Conservation (phyloP, 208 protist genomes). For the Trypanosomatidae sp. region DNA sequence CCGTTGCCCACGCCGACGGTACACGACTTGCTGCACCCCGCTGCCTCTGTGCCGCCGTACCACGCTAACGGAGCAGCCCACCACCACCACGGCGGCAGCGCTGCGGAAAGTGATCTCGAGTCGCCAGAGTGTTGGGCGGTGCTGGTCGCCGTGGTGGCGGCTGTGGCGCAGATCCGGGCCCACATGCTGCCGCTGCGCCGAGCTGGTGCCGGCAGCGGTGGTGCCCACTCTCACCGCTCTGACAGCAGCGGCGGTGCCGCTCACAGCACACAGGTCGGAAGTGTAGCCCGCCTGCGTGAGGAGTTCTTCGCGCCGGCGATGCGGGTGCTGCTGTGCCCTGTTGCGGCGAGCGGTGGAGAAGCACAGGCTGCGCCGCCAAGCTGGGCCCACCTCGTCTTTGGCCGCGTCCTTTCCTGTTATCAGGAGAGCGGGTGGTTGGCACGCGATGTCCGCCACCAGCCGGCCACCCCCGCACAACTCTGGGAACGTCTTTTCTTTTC, state of each 20-base stretch:
- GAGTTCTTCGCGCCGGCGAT: slow-evolving; percentile 10
- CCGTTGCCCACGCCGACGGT: not conserved
- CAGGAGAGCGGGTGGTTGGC: slow-evolving; percentile 32
- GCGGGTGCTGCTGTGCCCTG: slow-evolving; percentile 10
- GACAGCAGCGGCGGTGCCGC: too few species aligned
- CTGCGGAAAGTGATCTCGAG: too few species aligned
- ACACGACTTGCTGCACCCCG: too few species aligned
- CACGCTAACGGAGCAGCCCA: too few species aligned
- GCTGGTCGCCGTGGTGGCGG: slow-evolving; percentile 18
- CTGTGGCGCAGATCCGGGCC: slow-evolving; percentile 14
- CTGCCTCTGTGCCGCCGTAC: too few species aligned
- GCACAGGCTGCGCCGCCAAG: too few species aligned
- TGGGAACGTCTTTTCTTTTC: slow-evolving; percentile 47
- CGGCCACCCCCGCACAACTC: slow-evolving; percentile 33
- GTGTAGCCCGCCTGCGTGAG: slow-evolving; percentile 14
- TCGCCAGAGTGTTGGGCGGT: too few species aligned
- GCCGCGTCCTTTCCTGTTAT: slow-evolving; percentile 22
- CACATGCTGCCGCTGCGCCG: slow-evolving; percentile 12
- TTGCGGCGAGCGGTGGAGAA: too few species aligned
- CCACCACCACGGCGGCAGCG: too few species aligned
- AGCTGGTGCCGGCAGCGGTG: too few species aligned
- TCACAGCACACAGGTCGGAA: too few species aligned
- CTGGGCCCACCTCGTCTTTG: slow-evolving; percentile 27
- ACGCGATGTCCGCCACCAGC: slow-evolving; percentile 14
- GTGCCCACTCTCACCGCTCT: too few species aligned